Evolutionary conservation across 371 early-diverging fungal genomes (phyloP), one percentile per base, ranked within the genome.

Genomic region (Ordospora pajunii): DNA sequence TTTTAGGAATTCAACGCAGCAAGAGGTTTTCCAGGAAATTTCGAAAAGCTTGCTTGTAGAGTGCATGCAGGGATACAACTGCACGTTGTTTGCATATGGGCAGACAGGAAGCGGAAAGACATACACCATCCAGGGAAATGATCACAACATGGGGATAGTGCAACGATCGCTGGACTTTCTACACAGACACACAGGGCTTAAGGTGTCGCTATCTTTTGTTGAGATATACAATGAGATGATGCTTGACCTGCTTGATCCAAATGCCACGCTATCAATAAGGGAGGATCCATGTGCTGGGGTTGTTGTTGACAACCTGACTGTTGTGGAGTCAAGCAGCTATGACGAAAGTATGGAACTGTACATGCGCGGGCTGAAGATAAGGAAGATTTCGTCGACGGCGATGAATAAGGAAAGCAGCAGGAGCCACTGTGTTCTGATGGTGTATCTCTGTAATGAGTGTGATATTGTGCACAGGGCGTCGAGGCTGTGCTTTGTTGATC

Each of bases 221-320:
- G 90, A 90, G 80, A 88, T 90, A 27, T 90, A 90, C 83, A 90
- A 89, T 73, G 90, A 90, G 74, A 82, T 74, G 22, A 87, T 88
- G 5, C 85, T 85, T 79, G 90, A 90, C 79, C 78, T 89, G 23
- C 76, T 89, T 27, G 63, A 51, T 48, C 64, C 76, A 42, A 62
- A 75, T 44, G 76, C 44, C 14, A 85, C 81, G 46, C 84, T 89
- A 23, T 77, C 70, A 0, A 83, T 89, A 43, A 83, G 84, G 49
- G 89, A 88, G 69, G 88, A 87, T 75, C 85, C 82, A 19, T 74
- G 70, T 23, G 82, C 84, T 32, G 76, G 54, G 9, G 85, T 89
- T n/a, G 86, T 87, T 49, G 77, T 90, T 43, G 85, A 86, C 42
- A 86, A 86, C 51, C 80, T 90, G 23, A 81, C 86, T 8, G 37